Evolutionary conservation across 2,329 filamentous ascomycete species (phyloP), one percentile per base, ranked within the genome.

Genomic region (Nigrograna mackinnonii): DNA sequence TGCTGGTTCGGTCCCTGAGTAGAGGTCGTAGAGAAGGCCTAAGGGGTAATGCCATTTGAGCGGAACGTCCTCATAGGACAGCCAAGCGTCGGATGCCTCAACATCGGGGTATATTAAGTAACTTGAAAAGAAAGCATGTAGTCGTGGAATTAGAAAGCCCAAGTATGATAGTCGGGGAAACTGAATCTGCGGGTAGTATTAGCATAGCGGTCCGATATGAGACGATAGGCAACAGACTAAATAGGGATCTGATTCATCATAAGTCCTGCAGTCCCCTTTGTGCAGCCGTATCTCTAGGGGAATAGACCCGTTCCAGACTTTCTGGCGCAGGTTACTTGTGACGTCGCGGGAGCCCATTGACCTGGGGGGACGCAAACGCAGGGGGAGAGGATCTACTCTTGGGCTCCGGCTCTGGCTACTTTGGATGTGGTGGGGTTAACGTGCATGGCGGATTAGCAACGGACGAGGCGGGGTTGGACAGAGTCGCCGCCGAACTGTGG

Each of bases 31-130:
- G 4, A 89, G 73, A 9, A 89, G 70, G 1, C 86, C 86, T 9
- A 86, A 62, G 0, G 86, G 85, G 46, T 86, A 84, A 58, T 89
- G 85, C 83, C 84, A 86, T 71, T 86, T 87, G 50, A 89, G 64
- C 2, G 83, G 80, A 13, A 89, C 84, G 12, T 75, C 78, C 61
- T 89, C 82, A 57, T 83, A 85, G 1, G 80, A 83, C 50, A 89
- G 79, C 79, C 82, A 85, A 16, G 79, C 78, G 32, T 80, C 70
- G 44, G 79, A 71, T 6, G 76, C 60, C 3, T 70, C 69, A 22
- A 78, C 70, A 32, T 76, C 68, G 3, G 82, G 76, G 50, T 84
- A 73, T 53, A 86, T 86, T 26, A 87, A 66, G 19, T 67, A 76
- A 12, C 72, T 53, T 2, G 70, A 57, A 62, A 87, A 89, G 71